Evolutionary conservation across 2,329 filamentous ascomycete species (phyloP).

Genomic region (Alternaria sp.): DNA sequence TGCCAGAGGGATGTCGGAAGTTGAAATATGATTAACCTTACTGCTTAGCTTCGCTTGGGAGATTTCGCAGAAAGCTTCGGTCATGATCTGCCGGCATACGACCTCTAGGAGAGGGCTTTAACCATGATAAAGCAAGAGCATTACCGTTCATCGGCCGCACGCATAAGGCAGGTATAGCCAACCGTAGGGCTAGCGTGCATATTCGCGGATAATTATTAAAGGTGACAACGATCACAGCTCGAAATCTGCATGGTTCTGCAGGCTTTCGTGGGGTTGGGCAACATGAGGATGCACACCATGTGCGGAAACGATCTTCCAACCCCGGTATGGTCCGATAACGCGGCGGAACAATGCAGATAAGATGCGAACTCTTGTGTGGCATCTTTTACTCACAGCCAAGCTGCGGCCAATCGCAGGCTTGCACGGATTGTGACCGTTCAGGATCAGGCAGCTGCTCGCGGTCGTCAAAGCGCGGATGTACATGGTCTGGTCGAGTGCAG

Average conservation of each 20-base stretch:
- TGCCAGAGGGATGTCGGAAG: not conserved
- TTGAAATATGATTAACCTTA: not conserved
- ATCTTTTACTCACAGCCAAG: not conserved
- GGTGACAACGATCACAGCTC: conserved; percentile 9
- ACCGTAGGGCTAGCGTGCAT: conserved; percentile 6
- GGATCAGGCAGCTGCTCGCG: not conserved
- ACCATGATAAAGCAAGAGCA: conserved; percentile 19
- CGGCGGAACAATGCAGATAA: conserved; percentile 27
- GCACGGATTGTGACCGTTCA: too few relatives aligned
- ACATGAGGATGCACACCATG: conserved; percentile 5
- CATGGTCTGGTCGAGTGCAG: too few relatives aligned
- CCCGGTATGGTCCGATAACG: conserved; percentile 11
- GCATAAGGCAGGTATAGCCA: conserved; percentile 9
- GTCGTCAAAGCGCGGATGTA: not conserved
- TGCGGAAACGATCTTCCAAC: conserved; percentile 18
- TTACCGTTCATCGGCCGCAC: conserved; percentile 2
- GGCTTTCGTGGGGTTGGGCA: conserved; percentile 4
- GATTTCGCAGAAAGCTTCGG: not conserved
- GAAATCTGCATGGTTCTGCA: conserved; percentile 17
- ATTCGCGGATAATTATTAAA: not conserved
- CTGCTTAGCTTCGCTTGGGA: not conserved
- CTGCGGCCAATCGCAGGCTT: not conserved
- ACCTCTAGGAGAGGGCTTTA: not conserved
- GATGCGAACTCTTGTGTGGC: conserved; percentile 19
- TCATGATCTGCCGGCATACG: not conserved